Conservation (phyloP, 2,329 filamentous ascomycete species). For the Laburnicola sp. region DNA sequence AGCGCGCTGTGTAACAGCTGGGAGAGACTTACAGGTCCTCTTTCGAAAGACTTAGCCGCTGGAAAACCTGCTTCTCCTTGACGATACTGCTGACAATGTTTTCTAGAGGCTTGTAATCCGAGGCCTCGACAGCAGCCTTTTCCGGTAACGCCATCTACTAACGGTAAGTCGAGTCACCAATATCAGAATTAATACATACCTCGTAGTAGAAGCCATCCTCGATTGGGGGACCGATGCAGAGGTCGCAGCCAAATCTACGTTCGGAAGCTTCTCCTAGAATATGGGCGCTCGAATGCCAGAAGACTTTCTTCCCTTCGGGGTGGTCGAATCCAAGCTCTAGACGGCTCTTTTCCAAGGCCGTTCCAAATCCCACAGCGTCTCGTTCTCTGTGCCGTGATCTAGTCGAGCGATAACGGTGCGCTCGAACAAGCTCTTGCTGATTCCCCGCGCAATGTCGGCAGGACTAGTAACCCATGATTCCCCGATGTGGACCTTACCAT, state of each 20-base stretch:
- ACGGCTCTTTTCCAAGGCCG: slow-evolving; percentile 86
- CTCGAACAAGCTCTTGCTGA: slow-evolving; percentile 82
- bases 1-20: neutral
- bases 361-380: slow-evolving; percentile 85
- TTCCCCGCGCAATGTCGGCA: slow-evolving; percentile 72
- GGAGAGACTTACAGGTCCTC: slow-evolving; percentile 65
- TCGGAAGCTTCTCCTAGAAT: slow-evolving; percentile 95
- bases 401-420: slow-evolving; percentile 85
- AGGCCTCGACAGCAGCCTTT: slow-evolving; percentile 68
- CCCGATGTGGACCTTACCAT: slow-evolving; percentile 71
- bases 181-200: slow-evolving; percentile 12
- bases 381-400: slow-evolving; percentile 74
- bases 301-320: slow-evolving; percentile 81
- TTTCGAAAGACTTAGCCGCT: slow-evolving; percentile 86
- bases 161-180: slow-evolving; percentile 9
- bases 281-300: slow-evolving; percentile 97
- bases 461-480: slow-evolving; percentile 93
- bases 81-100: slow-evolving; percentile 78
- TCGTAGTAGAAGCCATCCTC: slow-evolving; percentile 96
- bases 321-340: slow-evolving; percentile 83
- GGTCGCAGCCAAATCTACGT: slow-evolving; percentile 83
- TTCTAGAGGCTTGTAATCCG: slow-evolving; percentile 85
- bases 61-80: slow-evolving; percentile 96
- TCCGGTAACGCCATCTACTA: slow-evolving; percentile 73
- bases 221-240: slow-evolving; percentile 92